A percentile compares a stretch with the other conserved stretches of the same genome.
Evolutionary conservation across 2,329 filamentous ascomycete genomes (phyloP).

Genomic region (Hymenoscyphus fructigenus): DNA sequence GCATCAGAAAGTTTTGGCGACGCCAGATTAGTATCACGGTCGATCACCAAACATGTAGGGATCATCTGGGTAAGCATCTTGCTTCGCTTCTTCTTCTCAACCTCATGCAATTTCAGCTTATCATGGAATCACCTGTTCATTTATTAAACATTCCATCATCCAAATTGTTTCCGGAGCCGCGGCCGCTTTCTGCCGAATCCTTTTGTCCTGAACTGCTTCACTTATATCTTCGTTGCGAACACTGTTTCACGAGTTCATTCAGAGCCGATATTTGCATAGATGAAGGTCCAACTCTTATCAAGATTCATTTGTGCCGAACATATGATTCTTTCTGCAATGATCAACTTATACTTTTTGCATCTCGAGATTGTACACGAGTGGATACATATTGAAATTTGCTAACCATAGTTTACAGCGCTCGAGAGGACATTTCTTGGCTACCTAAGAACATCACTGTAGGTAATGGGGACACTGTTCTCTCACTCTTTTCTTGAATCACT

Average conservation of each 20-base stretch:
- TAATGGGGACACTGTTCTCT: too few species aligned
- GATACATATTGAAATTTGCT: constrained; percentile 6
- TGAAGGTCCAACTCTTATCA: too few species aligned
- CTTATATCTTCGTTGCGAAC: not conserved
- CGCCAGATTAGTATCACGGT: constrained; percentile 51
- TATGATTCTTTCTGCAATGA: too few species aligned
- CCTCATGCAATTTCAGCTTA: not conserved
- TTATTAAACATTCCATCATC: not conserved
- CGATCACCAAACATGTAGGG: constrained; percentile 49
- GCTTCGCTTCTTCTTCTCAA: not conserved
- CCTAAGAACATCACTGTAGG: constrained; percentile 68
- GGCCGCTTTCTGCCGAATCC: too few species aligned
- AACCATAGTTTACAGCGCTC: constrained; percentile 51
- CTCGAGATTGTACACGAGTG: constrained; percentile 8
- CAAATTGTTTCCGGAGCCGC: too few species aligned
- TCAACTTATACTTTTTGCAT: not conserved
- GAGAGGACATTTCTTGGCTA: constrained; percentile 75
- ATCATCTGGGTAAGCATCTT: constrained; percentile 54
- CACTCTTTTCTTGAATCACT: too few species aligned
- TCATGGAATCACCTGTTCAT: not conserved
- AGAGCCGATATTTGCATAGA: not conserved
- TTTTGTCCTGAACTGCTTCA: not conserved
- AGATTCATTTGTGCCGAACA: too few species aligned
- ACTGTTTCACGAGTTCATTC: not conserved
- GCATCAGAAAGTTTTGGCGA: constrained; percentile 45